A percentile compares a stretch with the other conserved stretches of the same genome.
phyloP scores from a whole-genome alignment of 140 eudicot genomes.

The Bidens hawaiensis region DNA sequence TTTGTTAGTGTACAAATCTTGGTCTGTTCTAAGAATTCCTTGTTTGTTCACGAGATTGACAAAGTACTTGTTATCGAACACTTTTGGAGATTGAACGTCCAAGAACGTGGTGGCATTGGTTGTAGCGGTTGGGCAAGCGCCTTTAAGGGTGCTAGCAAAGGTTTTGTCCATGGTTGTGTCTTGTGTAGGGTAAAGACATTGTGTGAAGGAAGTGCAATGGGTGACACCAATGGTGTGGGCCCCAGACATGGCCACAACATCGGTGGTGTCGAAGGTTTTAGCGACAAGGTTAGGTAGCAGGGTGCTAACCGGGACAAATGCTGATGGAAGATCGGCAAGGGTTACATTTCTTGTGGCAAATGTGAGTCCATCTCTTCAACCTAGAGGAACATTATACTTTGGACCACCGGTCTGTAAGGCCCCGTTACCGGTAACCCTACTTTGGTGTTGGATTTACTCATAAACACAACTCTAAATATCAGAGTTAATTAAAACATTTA shows the following conservation, averaged over 20 bases:
- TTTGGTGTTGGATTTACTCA: too few relatives aligned
- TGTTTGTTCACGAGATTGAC: conserved; percentile 35
- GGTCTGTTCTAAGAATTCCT: conserved; percentile 26
- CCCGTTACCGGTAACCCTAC: too few relatives aligned
- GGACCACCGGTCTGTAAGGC: too few relatives aligned
- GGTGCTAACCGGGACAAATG: conserved; percentile 24
- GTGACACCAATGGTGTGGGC: conserved; percentile 48
- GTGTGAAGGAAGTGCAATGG: conserved; percentile 37
- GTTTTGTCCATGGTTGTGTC: conserved; percentile 36
- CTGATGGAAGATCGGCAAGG: conserved; percentile 39
- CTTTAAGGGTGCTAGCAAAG: conserved; percentile 33
- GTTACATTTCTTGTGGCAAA: too few relatives aligned
- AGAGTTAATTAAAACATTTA: too few relatives aligned
- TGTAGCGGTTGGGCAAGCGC: conserved; percentile 24
- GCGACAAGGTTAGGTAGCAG: conserved; percentile 24
- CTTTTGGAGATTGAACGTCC: conserved; percentile 34
- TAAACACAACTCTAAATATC: too few relatives aligned
- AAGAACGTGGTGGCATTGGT: conserved; percentile 16
- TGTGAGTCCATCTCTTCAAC: too few relatives aligned
- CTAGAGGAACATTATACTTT: too few relatives aligned
- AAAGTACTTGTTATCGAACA: too few relatives aligned
- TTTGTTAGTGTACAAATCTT: conserved; percentile 28
- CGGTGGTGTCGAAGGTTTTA: conserved; percentile 34
- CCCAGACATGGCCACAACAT: conserved; percentile 48
- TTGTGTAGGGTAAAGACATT: conserved; percentile 36